A percentile compares a stretch with the other conserved stretches of the same genome.
phyloP scores from a whole-genome alignment of 2,329 filamentous ascomycete species.

The Aureobasidium musti region DNA sequence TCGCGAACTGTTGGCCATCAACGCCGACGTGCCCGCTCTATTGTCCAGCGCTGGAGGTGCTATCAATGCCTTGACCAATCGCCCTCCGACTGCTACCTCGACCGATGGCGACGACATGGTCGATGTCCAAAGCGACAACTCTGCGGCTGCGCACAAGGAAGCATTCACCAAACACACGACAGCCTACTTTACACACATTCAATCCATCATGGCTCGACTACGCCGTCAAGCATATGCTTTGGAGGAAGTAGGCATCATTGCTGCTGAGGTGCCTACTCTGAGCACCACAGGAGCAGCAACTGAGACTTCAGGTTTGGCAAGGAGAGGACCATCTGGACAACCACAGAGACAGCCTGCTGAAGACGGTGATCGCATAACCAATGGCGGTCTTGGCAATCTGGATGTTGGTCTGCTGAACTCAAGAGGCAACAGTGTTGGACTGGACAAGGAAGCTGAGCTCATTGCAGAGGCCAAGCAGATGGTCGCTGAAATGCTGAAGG shows the following conservation, averaged over 20 bases:
- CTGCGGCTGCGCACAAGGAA: slow-evolving; percentile 49
- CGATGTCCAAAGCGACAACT: slow-evolving; percentile 18
- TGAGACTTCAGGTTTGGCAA: slow-evolving; percentile 28
- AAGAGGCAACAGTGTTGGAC: slow-evolving; percentile 75
- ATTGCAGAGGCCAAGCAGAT: slow-evolving; percentile 64
- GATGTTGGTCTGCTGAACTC: slow-evolving; percentile 92
- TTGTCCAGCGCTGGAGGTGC: slow-evolving; percentile 63
- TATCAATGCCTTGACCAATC: slow-evolving; percentile 63
- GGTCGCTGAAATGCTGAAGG: slow-evolving; percentile 45
- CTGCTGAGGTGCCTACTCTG: slow-evolving; percentile 46
- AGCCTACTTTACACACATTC: slow-evolving; percentile 71
- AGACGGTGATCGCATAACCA: slow-evolving; percentile 42
- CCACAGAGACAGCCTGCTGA: slow-evolving; percentile 29
- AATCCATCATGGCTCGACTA: slow-evolving; percentile 71
- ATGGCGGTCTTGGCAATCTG: slow-evolving; percentile 57
- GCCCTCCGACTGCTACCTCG: slow-evolving; percentile 47
- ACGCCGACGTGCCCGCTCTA: slow-evolving; percentile 60
- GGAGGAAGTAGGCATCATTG: slow-evolving; percentile 76
- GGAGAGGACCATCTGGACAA: slow-evolving; percentile 28
- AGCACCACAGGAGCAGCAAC: slow-evolving; percentile 35
- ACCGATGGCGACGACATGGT: slow-evolving; percentile 54
- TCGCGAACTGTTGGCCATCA: slow-evolving; percentile 75
- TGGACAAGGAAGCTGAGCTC: slow-evolving; percentile 80
- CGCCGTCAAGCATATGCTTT: slow-evolving; percentile 75
- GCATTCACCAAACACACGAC: slow-evolving; percentile 58